Evolutionary conservation across 345 rosid species (phyloP).

Genomic region (Citrus maxima): DNA sequence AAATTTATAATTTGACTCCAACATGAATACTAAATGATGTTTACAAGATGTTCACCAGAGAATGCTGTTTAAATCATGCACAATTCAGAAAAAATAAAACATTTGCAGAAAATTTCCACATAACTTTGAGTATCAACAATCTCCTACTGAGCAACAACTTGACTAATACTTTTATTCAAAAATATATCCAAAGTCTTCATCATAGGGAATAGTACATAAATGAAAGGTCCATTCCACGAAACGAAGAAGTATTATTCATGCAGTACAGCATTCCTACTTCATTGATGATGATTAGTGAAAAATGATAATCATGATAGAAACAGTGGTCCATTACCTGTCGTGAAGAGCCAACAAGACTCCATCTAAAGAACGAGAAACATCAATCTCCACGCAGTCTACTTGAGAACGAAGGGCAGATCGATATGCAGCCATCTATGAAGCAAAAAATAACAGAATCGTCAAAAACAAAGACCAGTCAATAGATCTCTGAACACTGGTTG

Average conservation of each 20-base stretch:
- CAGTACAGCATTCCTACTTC: not conserved
- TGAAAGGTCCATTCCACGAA: not conserved
- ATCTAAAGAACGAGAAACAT: slow-evolving; percentile 88
- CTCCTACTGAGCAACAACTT: not conserved
- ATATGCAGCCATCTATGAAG: slow-evolving; percentile 74
- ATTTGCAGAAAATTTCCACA: not conserved
- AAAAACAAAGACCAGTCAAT: not conserved
- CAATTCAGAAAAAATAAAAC: not conserved
- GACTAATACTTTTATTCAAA: not conserved
- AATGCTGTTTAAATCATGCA: not conserved
- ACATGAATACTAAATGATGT: slow-evolving; percentile 3
- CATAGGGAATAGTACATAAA: not conserved
- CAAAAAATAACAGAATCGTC: slow-evolving; percentile 11
- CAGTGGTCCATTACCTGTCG: slow-evolving; percentile 51
- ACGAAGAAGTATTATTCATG: not conserved
- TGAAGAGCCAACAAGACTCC: slow-evolving; percentile 88
- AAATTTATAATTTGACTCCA: not conserved
- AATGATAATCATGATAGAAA: not conserved
- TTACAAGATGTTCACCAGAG: not conserved
- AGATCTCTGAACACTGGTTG: not conserved
- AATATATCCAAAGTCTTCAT: no score
- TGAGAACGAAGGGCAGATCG: slow-evolving; percentile 57
- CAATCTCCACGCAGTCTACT: slow-evolving; percentile 94
- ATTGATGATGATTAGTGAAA: not conserved
- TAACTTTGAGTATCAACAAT: not conserved